Conservation (phyloP, 2,329 filamentous ascomycete genomes). For the Cytospora piceicola region DNA sequence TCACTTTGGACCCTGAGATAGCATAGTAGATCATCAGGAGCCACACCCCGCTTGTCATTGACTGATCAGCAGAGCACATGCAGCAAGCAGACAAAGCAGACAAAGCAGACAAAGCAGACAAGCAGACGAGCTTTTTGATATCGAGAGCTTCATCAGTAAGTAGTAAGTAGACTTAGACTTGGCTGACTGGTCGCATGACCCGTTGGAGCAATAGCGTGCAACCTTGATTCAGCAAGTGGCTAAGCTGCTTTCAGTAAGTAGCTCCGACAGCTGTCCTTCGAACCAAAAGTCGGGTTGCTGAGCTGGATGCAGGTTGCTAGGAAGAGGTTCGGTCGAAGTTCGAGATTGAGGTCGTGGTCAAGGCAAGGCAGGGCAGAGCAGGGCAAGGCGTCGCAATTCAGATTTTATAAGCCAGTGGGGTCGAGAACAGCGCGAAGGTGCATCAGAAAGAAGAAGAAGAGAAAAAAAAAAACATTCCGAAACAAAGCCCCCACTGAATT, state of each 20-base stretch:
- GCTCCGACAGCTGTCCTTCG: not conserved
- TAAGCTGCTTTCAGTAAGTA: not conserved
- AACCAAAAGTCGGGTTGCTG: not conserved
- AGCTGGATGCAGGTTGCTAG: not conserved
- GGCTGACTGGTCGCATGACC: not conserved
- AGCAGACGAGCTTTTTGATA: not conserved
- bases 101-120: not conserved
- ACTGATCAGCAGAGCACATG: not conserved
- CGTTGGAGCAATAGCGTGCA: not conserved
- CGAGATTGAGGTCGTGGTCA: no score
- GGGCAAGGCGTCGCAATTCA: no score
- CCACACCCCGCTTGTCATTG: not conserved
- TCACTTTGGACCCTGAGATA: not conserved
- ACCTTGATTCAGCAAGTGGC: no score
- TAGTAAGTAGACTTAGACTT: no score
- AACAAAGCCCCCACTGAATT: not conserved
- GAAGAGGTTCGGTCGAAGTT: no score
- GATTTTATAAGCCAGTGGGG: not conserved
- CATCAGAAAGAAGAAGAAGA: no score
- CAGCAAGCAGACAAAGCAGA: not conserved
- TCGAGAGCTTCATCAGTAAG: not conserved
- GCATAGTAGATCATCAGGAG: not conserved
- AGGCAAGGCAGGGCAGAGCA: no score
- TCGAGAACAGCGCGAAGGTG: not conserved
- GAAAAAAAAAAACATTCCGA: not conserved